A percentile compares a stretch with the other conserved stretches of the same genome.
These are phyloP conservation scores for Clavaria fumosa DNA, from an alignment of 768 basidiomycete species.

Conservation along the genomic window DNA sequence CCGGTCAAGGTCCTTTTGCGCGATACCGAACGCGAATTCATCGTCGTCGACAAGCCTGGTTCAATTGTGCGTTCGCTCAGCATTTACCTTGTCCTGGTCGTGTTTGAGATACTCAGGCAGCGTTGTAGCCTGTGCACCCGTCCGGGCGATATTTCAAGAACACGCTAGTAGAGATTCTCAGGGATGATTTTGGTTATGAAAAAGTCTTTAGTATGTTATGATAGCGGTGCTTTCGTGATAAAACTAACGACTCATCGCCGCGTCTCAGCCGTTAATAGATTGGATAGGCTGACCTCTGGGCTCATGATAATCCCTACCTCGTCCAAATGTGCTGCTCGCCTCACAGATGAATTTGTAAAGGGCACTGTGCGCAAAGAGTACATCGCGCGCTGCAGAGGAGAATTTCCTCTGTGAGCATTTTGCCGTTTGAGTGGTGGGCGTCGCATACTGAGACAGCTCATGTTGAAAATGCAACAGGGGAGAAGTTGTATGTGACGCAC, in stretches of 20 bases:
- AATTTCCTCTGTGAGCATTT: slow-evolving; percentile 64
- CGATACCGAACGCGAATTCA: slow-evolving; percentile 66
- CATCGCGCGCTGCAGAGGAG: slow-evolving; percentile 71
- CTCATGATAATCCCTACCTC: slow-evolving; percentile 86
- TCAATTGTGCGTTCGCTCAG: slow-evolving; percentile 63
- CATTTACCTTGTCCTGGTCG: slow-evolving; percentile 5
- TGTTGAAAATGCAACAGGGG: slow-evolving; percentile 30
- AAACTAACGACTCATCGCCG: no score
- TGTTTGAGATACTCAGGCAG: slow-evolving; percentile 7
- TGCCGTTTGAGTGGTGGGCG: background rate
- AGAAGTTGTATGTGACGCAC: slow-evolving; percentile 72
- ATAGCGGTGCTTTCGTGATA: no score
- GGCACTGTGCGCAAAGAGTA: slow-evolving; percentile 86
- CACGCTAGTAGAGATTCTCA: slow-evolving; percentile 75
- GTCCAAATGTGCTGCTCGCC: slow-evolving; percentile 43
- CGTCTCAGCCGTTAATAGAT: slow-evolving; percentile 80
- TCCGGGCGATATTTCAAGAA: slow-evolving; percentile 84
- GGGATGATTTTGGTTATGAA: slow-evolving; percentile 65
- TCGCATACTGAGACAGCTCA: no score
- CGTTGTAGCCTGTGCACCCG: slow-evolving; percentile 70
- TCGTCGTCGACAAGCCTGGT: slow-evolving; percentile 94
- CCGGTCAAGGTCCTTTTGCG: slow-evolving; percentile 68
- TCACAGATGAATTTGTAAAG: slow-evolving; percentile 70
- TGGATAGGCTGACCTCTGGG: slow-evolving; percentile 90
- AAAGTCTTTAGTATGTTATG: slow-evolving; percentile 75